These are phyloP conservation scores for Populus pruinosa DNA, from an alignment of 345 rosid genomes.

Conservation along the genomic window DNA sequence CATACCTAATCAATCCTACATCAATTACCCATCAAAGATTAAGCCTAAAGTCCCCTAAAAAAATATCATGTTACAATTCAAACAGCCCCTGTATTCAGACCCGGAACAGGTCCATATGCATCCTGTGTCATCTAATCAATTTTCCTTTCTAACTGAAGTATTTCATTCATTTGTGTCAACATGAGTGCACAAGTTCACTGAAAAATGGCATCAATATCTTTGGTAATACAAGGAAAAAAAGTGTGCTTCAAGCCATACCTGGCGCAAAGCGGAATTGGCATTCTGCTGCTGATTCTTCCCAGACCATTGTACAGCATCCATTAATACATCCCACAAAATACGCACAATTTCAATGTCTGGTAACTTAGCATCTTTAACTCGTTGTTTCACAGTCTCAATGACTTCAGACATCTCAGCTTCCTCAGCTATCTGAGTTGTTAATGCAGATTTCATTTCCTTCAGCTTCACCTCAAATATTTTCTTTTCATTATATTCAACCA, in stretches of 20 bases:
- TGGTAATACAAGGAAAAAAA: background rate
- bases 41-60: background rate
- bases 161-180: background rate
- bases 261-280: constrained; percentile 75
- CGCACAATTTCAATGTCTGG: constrained; percentile 76
- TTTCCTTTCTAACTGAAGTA: background rate
- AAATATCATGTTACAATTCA: background rate
- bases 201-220: background rate
- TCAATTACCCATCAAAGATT: background rate
- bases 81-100: background rate
- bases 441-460: constrained; percentile 80
- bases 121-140: background rate
- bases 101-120: background rate
- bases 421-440: constrained; percentile 77
- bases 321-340: constrained; percentile 86
- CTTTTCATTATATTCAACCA: constrained; percentile 95
- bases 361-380: constrained; percentile 73
- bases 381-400: constrained; percentile 75
- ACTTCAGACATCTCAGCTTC: constrained; percentile 73
- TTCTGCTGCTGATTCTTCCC: constrained; percentile 99
- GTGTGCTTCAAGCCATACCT: constrained; percentile 42
- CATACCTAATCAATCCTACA: background rate
- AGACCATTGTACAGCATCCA: constrained; percentile 99
- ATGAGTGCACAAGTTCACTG: background rate
- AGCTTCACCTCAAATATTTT: constrained; percentile 82